Evolutionary conservation across 306 rosid species (phyloP), one percentile per base, ranked within the genome.

Genomic region (Corylus avellana): DNA sequence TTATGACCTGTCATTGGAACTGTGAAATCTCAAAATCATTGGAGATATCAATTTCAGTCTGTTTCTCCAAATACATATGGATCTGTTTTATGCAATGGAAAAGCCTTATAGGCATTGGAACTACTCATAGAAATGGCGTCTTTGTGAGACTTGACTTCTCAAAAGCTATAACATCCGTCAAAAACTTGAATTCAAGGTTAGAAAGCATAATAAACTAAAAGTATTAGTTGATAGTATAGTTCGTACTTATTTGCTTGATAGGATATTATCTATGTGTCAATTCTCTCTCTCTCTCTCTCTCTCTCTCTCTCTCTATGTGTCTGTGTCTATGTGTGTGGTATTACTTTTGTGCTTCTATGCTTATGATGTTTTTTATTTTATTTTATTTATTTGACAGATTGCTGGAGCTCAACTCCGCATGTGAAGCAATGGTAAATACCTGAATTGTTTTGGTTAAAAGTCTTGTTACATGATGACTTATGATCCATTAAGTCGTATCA

Each of bases 361-460:
- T 25, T 69, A 69, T 32, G 16, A 77, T 77, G 77, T 77, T 71
- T 64, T 32, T 1, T 22, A 22, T 22, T 22, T 22, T 22, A 22
- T 22, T 32, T 32, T 32, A 32, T 32, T 49, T 80, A 58, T 83
- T 85, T 92, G 86, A 84, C 94, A 95, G 98, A 42, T 87, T 95
- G 99, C 90, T 95, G 99, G 99, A 87, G 20, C 69, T 55, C 80
- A 47, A 88, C 92, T 66, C 37, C 82, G 37, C 98, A 91, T 75
- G 83, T 95, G 72, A 89, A 91, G 66, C 86, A 90, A 87, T 95
- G 99, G 98, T 92, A 92, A 70, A 27, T 35, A 48, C 74, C 63
- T 59, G 14, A 46, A 74, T 58, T 74, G 57, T 53, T 85, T 70
- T 62, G 53, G 48, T 63, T 67, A 11, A 62, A 75, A 54, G 32